phyloP scores from a whole-genome alignment of 176 grass and related monocot species.

The Chloris gayana region DNA sequence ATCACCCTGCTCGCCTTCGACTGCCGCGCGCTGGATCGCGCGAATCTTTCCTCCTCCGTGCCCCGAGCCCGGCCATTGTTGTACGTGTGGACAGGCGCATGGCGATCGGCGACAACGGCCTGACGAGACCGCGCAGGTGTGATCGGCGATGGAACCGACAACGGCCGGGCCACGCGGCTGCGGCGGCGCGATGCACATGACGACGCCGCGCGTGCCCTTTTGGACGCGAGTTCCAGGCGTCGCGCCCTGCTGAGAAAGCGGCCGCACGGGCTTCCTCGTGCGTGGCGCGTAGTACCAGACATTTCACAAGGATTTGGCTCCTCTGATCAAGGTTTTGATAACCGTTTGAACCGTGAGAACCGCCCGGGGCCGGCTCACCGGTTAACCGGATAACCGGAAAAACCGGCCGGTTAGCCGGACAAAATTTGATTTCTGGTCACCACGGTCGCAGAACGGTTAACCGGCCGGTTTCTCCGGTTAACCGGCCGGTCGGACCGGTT shows the following conservation, averaged over 20 bases:
- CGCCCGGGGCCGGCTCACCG: too few relatives aligned
- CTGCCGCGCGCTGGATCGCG: background rate
- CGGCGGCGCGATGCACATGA: background rate
- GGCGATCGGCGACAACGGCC: background rate
- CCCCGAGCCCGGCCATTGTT: background rate
- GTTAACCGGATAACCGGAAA: too few relatives aligned
- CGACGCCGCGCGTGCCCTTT: conserved; percentile 3
- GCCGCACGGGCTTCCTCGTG: conserved; percentile 15
- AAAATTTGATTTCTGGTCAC: too few relatives aligned
- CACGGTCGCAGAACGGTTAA: too few relatives aligned
- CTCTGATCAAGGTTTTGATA: too few relatives aligned
- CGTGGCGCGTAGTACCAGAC: background rate
- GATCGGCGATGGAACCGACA: conserved; percentile 5
- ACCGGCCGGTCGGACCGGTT: too few relatives aligned
- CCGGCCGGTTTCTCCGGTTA: too few relatives aligned
- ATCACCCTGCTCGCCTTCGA: background rate
- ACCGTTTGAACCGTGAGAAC: too few relatives aligned
- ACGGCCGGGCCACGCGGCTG: conserved; percentile 14
- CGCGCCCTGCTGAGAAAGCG: background rate
- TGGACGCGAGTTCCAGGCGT: background rate
- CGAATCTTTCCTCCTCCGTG: background rate
- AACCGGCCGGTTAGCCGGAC: too few relatives aligned
- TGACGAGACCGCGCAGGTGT: background rate
- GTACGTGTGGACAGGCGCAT: background rate
- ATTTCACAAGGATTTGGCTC: background rate